phyloP scores from a whole-genome alignment of 306 rosid genomes.

The Vigna angularis region DNA sequence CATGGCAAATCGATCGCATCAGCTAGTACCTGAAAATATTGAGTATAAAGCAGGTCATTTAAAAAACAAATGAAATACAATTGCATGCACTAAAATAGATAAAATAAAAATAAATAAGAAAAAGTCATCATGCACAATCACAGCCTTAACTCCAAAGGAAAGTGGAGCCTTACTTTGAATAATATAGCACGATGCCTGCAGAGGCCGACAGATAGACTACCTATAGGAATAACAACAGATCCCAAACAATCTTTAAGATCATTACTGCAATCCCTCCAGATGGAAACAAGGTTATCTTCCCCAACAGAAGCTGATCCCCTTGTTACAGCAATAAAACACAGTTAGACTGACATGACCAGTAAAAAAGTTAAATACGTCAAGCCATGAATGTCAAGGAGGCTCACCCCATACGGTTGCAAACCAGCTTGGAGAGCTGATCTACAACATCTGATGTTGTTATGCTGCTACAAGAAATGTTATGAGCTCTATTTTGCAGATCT shows the following conservation, averaged over 20 bases:
- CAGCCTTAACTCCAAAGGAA: slow-evolving; percentile 23
- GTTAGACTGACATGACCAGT: slow-evolving; percentile 50
- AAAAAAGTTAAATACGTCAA: slow-evolving; percentile 40
- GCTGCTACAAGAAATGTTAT: slow-evolving; percentile 70
- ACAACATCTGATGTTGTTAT: slow-evolving; percentile 83
- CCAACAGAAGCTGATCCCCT: slow-evolving; percentile 91
- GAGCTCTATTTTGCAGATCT: slow-evolving; percentile 80
- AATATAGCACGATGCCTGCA: slow-evolving; percentile 96
- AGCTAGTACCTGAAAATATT: slow-evolving; percentile 82
- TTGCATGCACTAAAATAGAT: slow-evolving; percentile 17
- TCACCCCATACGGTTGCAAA: slow-evolving; percentile 93
- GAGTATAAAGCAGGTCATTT: slow-evolving; percentile 40
- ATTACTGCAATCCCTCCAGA: slow-evolving; percentile 84
- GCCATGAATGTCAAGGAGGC: slow-evolving; percentile 50
- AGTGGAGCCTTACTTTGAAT: slow-evolving; percentile 81
- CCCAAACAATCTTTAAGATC: slow-evolving; percentile 86
- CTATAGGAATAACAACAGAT: slow-evolving; percentile 93
- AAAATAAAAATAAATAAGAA: neutral
- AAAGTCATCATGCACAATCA: slow-evolving; percentile 36
- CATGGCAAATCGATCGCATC: slow-evolving; percentile 88
- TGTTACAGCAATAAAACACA: slow-evolving; percentile 58
- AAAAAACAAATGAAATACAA: slow-evolving; percentile 34
- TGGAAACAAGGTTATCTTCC: slow-evolving; percentile 71
- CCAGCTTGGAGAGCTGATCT: slow-evolving; percentile 91
- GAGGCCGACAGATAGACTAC: slow-evolving; percentile 90